Base-by-base conservation (phyloP, 768 basidiomycete genomes). In the Lentinula sp. region DNA sequence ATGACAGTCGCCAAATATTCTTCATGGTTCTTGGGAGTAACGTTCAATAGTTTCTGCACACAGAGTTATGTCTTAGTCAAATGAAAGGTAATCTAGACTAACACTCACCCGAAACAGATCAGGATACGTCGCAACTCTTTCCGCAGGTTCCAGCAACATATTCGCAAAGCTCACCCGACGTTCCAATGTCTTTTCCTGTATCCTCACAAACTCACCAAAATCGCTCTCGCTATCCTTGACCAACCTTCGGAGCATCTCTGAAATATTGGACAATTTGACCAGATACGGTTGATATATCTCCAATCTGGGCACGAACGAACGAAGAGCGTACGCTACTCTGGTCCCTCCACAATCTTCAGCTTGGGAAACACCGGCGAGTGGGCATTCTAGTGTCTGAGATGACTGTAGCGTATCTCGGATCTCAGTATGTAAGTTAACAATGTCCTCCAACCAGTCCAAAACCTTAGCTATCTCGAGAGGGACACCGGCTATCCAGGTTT, bases 221-320 rank as follows among this genome's bases (percentile, higher is more conserved):
- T 95, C 90, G 66, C 77, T 85, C 36, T 74, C 72, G n/a, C 71
- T 69, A 61, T 86, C 81, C 18, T 74, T 69, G 49, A 76, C 71
- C 64, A 87, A 73, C 18, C 72, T 67, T 51, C 82, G 80, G 45
- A 91, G 83, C 59, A 79, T 68, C 15, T 77, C 70, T 1, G 81
- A 80, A 0, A 88, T 83, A 39, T 79, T 78, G 49, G 87, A 86
- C 39, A 95, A 79, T 50, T 84, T 78, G 16, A 90, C 86, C 4
- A 96, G 74, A 72, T 95, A 96, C 18, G 92, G 89, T 70, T 94
- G 92, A 66, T 97, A 92, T 8, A 91, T 82, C 70, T 95, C 91
- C 36, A 94, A 73, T 49, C 78, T 80, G 1, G 82, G 75, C 13
- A 94, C 80, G 68, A 89, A 89, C 1, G 74, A 69, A 6, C 83